Conservation (phyloP, 176 grass and related monocot genomes). For the Aechmea fasciata region DNA sequence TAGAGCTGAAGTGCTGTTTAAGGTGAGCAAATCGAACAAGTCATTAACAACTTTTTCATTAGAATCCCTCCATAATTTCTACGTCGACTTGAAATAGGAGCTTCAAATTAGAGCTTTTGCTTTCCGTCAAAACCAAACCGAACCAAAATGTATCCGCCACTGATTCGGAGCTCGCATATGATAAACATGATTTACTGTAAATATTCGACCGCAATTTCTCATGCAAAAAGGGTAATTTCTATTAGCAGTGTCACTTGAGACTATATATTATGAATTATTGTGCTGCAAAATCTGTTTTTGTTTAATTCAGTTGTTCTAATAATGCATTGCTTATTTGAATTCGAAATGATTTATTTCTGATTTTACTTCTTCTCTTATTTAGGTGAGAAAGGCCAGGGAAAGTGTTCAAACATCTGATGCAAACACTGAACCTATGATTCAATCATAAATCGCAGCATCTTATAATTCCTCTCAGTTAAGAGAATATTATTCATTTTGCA, state of each 20-base stretch:
- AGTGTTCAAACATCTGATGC: constrained; percentile 36
- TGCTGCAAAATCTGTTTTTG: not conserved
- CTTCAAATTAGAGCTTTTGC: too few relatives aligned
- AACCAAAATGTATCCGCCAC: too few relatives aligned
- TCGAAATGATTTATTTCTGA: constrained; percentile 1
- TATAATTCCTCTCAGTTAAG: too few relatives aligned
- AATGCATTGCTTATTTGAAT: not conserved
- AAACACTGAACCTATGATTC: not conserved
- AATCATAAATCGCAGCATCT: not conserved
- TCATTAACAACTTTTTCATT: not conserved
- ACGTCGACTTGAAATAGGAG: too few relatives aligned
- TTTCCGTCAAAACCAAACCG: too few relatives aligned
- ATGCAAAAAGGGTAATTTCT: not conserved
- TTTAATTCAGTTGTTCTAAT: not conserved
- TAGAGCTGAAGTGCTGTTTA: not conserved
- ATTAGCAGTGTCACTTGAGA: not conserved
- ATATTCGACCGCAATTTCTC: not conserved
- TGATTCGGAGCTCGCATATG: too few relatives aligned
- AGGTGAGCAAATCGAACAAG: not conserved
- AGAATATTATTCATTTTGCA: too few relatives aligned
- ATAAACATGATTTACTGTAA: too few relatives aligned
- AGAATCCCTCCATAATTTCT: too few relatives aligned
- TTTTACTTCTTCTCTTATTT: constrained; percentile 4
- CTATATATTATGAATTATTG: not conserved
- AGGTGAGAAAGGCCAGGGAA: constrained; percentile 30